Conservation (phyloP, 306 rosid species). For the Corylus avellana region DNA sequence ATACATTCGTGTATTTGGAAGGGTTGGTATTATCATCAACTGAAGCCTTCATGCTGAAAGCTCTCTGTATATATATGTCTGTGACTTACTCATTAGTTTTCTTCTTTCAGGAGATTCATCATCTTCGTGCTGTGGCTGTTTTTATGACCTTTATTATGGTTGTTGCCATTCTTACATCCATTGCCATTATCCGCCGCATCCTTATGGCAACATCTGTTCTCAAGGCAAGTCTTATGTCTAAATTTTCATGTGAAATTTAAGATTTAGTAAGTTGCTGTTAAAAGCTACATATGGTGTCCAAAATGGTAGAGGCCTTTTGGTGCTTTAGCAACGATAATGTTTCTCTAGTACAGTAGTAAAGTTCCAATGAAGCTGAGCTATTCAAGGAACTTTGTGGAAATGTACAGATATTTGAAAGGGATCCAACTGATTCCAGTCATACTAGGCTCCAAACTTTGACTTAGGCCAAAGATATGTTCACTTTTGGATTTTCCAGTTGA, state of each 20-base stretch:
- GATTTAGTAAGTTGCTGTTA: not conserved
- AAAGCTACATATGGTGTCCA: not conserved
- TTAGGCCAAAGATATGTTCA: not conserved
- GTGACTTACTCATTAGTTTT: constrained; percentile 26
- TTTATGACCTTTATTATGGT: constrained; percentile 82
- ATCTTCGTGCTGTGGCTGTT: constrained; percentile 74
- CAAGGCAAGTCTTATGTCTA: constrained; percentile 61
- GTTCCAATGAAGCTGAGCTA: constrained; percentile 1
- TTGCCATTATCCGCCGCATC: constrained; percentile 89
- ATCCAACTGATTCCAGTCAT: not conserved
- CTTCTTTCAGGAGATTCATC: constrained; percentile 73
- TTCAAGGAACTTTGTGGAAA: not conserved
- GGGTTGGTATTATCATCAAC: constrained; percentile 64
- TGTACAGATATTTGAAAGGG: not conserved
- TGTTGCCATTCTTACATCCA: constrained; percentile 82
- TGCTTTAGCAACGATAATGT: not conserved
- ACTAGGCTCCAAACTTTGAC: not conserved
- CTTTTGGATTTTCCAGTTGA: not conserved
- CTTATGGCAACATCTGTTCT: constrained; percentile 99
- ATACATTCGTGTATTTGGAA: constrained; percentile 67
- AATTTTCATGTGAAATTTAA: not conserved
- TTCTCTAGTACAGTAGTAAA: not conserved
- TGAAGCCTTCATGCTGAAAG: constrained; percentile 2
- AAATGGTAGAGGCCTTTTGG: not conserved
- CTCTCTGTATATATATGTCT: constrained; percentile 13